Base-by-base conservation (phyloP, 2,329 filamentous ascomycete genomes). In the Arthrobotrys entomopaga region DNA sequence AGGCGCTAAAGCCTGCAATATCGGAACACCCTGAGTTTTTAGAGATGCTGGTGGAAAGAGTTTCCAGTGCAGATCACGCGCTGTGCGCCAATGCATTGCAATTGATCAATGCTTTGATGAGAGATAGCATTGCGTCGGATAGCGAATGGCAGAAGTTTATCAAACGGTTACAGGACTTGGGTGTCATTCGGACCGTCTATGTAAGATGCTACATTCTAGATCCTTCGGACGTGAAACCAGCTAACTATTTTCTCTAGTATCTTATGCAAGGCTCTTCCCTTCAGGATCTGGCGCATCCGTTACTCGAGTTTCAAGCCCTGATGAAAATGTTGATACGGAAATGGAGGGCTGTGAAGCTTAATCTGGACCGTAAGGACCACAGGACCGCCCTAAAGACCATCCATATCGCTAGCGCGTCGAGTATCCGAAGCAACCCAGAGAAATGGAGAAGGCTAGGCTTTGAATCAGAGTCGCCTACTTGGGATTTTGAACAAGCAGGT, bases 121-220 rank as follows among this genome's bases (percentile, higher is more conserved):
- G 95, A 60, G 95, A 99, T 81, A 91, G 93, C 3, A 89, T 98
- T 59, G 90, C 91, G 26, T 89, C 87, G 79, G 91, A 94, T 60
- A 89, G 91, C 74, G 94, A 98, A 79, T 98, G 95, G 93, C 91
- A 93, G 56, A 95, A 91, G 79, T 96, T 98, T 79, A 93, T 99
- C 81, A 97, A 97, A 83, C 87, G 89, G 77, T 82, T 99, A 77
- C 95, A 98, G 81, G 94, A 98, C 82, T 83, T 98, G 29, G 95
- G 94, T 0, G 88, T 98, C 43, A 96, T 98, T 77, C 92, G 92
- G 81, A 91, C 92, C 8, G 94, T 97, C 13, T 97, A 86, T 77
- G 78, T 79, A 73, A 40, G 78, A 49, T 22, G 20, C 13, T 3
- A 8, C 16, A n/a, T 20, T 29, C 5, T 19, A 3, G 15, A 43